A percentile compares a stretch with the other conserved stretches of the same genome.
These are phyloP conservation scores for Stentor coeruleus DNA, from an alignment of 73 alveolate genomes.

Conservation along the genomic window DNA sequence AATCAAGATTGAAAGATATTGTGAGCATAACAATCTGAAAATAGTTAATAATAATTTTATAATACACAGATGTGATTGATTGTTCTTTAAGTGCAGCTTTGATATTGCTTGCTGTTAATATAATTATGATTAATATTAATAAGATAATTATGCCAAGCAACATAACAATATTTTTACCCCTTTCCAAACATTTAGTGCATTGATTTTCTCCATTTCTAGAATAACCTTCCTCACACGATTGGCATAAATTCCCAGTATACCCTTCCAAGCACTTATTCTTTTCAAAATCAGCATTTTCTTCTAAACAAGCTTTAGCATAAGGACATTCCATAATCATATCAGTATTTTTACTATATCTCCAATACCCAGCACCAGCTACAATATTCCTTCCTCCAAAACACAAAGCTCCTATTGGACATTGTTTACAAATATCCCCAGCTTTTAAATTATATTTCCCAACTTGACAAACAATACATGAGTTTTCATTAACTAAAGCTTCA, in stretches of 20 bases:
- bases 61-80: constrained; percentile 7
- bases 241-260: neutral
- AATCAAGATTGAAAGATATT: neutral
- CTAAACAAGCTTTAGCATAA: constrained; percentile 44
- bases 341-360: constrained; percentile 48
- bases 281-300: constrained; percentile 7
- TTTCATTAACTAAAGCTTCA: constrained; percentile 8
- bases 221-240: constrained; percentile 1
- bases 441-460: constrained; percentile 19
- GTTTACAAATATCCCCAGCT: constrained; percentile 19
- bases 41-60: constrained; percentile 26
- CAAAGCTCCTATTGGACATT: constrained; percentile 38
- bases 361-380: constrained; percentile 39
- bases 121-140: too few relatives aligned
- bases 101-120: neutral
- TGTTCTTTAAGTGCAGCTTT: constrained; percentile 2
- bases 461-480: constrained; percentile 27
- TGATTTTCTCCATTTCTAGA: neutral
- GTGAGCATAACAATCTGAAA: constrained; percentile 16
- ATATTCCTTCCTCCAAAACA: constrained; percentile 42
- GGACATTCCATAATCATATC: constrained; percentile 47
- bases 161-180: neutral
- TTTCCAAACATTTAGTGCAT: neutral
- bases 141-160: neutral
- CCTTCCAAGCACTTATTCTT: neutral